Evolutionary conservation across 805 yeast species (phyloP), one percentile per base, ranked within the genome.

Genomic region (Spathaspora girioi): DNA sequence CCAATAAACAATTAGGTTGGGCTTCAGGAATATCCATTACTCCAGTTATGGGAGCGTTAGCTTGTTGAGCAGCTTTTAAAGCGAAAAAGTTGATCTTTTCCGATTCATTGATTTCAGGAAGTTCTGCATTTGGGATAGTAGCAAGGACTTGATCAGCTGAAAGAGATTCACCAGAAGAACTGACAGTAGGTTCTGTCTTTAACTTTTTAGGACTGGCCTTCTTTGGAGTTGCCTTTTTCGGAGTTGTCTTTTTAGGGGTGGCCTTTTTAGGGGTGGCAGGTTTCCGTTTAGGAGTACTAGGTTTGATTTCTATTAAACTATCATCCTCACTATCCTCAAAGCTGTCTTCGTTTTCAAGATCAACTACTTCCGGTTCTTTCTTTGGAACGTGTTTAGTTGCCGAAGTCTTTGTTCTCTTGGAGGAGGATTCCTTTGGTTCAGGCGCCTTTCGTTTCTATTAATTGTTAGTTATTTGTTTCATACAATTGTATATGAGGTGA

Each of bases 1-100:
- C 99, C 2, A 86, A 77, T 43, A 94, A 70, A 69, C 99, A 94
- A 64, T 92, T 85, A 2, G 91, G 89, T 10, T 84, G 79, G 1
- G 97, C 97, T 56, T 79, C 86, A 0, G 97, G 97, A 29, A 91
- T 73, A 14, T 81, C 83, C 12, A 68, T 69, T 15, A 61, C 51
- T 6, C 68, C 69, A 8, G 47, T 54, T 14, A 61, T 44, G n/a
- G 52, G 54, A 57, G 63, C 57, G 47, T 57, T 56, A 55, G 48
- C 53, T 53, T 53, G 27, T 12, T 45, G 29, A 55, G 59, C 49
- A 71, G 69, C 51, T 8, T 23, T 27, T 8, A 50, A 43, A 2
- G 83, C 80, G 56, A 81, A 81, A 62, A 80, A 77, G 57, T 82
- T 87, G 56, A 80, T 77, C 60, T 80, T 82, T 60, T 81, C 77